A percentile compares a stretch with the other conserved stretches of the same genome.
Conservation (phyloP, 306 rosid genomes). For the Cucurbita ficifolia region DNA sequence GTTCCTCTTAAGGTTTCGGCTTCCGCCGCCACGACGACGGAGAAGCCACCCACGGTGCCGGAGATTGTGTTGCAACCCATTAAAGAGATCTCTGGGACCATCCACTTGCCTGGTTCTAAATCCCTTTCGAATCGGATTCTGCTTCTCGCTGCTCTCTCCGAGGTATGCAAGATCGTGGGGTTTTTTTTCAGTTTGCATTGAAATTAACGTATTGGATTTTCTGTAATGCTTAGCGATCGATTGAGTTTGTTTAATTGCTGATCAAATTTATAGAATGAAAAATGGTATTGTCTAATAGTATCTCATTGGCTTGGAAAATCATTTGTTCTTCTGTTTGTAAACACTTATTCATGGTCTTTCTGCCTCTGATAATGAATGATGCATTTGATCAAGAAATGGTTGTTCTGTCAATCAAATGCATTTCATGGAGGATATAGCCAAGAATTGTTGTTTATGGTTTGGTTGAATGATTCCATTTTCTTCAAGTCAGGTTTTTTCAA, state of each 20-base stretch:
- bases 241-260: not conserved
- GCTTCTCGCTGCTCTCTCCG: slow-evolving; percentile 95
- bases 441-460: not conserved
- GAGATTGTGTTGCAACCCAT: slow-evolving; percentile 92
- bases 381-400: not conserved
- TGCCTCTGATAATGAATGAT: not conserved
- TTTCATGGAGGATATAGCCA: not conserved
- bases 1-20: slow-evolving; percentile 38
- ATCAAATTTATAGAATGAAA: not conserved
- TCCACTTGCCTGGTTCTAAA: slow-evolving; percentile 88
- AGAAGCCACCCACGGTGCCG: slow-evolving; percentile 61
- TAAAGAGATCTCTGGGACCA: slow-evolving; percentile 64
- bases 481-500: not conserved
- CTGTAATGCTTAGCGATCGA: not conserved
- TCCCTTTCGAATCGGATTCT: slow-evolving; percentile 83
- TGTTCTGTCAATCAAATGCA: not conserved
- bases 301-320: not conserved
- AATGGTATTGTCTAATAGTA: not conserved
- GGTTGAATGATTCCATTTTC: not conserved
- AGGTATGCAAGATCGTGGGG: slow-evolving; percentile 34
- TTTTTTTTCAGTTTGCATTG: not conserved
- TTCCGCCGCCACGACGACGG: slow-evolving; percentile 48
- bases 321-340: not conserved
- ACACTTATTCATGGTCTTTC: not conserved
- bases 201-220: not conserved